phyloP scores from a whole-genome alignment of 495 filamentous ascomycete genomes.

The Aspergillus mulundensis region DNA sequence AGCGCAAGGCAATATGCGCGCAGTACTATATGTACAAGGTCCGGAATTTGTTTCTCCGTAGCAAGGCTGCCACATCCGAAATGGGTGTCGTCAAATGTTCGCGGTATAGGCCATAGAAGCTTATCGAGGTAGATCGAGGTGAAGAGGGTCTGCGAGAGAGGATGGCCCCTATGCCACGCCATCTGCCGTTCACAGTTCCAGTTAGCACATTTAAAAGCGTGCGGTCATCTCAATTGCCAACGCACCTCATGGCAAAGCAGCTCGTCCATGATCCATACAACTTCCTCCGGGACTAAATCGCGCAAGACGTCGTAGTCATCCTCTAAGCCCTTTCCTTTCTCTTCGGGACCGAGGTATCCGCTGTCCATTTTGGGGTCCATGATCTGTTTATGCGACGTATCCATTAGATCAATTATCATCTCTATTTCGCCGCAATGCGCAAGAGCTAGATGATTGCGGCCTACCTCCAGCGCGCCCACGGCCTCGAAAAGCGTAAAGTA shows the following conservation, averaged over 20 bases:
- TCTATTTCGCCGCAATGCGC: neutral
- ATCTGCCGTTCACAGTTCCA: conserved; percentile 51
- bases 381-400: conserved; percentile 53
- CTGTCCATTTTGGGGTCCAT: conserved; percentile 99
- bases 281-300: conserved; percentile 68
- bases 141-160: conserved; percentile 89
- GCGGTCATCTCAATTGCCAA: neutral
- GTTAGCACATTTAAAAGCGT: conserved; percentile 17
- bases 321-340: conserved; percentile 60
- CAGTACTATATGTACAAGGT: conserved; percentile 62
- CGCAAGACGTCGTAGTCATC: conserved; percentile 78
- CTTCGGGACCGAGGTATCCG: conserved; percentile 69
- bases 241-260: conserved; percentile 81
- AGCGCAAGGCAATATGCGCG: conserved; percentile 82
- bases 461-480: conserved; percentile 90
- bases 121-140: conserved; percentile 91
- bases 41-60: conserved; percentile 29
- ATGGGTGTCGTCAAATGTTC: conserved; percentile 62
- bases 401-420: conserved; percentile 3
- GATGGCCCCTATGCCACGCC: conserved; percentile 94
- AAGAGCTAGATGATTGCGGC: conserved; percentile 19
- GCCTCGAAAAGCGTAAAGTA: conserved; percentile 90
- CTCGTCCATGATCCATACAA: conserved; percentile 92
- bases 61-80: conserved; percentile 49
- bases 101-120: conserved; percentile 68